phyloP scores from a whole-genome alignment of 1,284 basidiomycete species.

The Entoloma clypeatum region DNA sequence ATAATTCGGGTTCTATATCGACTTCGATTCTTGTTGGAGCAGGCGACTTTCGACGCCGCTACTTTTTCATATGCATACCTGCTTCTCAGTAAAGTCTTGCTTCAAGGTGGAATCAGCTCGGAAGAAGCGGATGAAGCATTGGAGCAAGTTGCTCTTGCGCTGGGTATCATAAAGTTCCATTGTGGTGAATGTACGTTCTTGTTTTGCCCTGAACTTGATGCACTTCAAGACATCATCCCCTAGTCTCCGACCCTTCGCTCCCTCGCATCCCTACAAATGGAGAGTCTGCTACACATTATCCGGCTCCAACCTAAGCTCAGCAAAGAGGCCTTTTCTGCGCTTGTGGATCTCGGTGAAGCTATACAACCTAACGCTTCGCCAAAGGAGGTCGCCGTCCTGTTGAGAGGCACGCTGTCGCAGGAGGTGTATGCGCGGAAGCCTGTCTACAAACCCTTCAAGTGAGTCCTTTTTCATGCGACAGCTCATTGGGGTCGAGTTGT shows the following conservation, averaged over 20 bases:
- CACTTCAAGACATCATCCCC: slow-evolving; percentile 2
- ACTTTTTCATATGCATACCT: slow-evolving; percentile 85
- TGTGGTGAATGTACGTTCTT: slow-evolving; percentile 70
- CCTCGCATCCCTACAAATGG: slow-evolving; percentile 72
- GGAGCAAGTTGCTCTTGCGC: slow-evolving; percentile 83
- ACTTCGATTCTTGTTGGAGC: slow-evolving; percentile 79
- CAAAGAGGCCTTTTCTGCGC: slow-evolving; percentile 82
- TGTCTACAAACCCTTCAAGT: slow-evolving; percentile 92
- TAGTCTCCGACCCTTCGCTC: slow-evolving; percentile 67
- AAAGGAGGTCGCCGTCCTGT: slow-evolving; percentile 64
- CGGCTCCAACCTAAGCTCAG: slow-evolving; percentile 77
- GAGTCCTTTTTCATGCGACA: slow-evolving; percentile 17
- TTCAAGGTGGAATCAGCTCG: slow-evolving; percentile 63
- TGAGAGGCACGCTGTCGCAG: slow-evolving; percentile 78
- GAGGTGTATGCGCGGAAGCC: slow-evolving; percentile 89
- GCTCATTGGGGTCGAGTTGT: slow-evolving; percentile 5
- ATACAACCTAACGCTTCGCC: slow-evolving; percentile 64
- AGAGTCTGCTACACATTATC: slow-evolving; percentile 74
- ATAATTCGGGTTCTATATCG: slow-evolving; percentile 87
- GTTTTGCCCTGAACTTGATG: not conserved
- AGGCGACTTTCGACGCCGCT: slow-evolving; percentile 78
- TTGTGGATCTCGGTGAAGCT: slow-evolving; percentile 83
- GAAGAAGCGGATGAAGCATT: slow-evolving; percentile 78
- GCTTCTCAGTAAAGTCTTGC: slow-evolving; percentile 70
- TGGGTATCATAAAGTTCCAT: slow-evolving; percentile 88